Evolutionary conservation across 495 filamentous ascomycete species (phyloP), one percentile per base, ranked within the genome.

Genomic region (Xylaria sp.): DNA sequence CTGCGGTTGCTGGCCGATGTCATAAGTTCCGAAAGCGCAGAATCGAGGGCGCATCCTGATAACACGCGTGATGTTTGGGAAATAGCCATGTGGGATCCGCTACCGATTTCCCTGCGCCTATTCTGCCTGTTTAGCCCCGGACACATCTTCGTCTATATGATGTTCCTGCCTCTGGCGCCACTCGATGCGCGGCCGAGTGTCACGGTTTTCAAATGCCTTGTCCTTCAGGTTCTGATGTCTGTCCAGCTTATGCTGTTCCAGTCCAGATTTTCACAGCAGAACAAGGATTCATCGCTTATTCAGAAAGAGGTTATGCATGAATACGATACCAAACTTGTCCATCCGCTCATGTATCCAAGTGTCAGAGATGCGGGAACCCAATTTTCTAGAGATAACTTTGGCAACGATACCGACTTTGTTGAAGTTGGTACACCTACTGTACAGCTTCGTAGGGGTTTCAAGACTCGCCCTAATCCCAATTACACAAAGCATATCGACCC

Each of bases 271-370:
- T 87, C 87, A 5, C 95, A 95, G 77, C 94, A 98, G 75, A 86
- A 88, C 53, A 97, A 95, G 76, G 96, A 99, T 79, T 86, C 88
- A 1, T 85, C 89, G 0, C 82, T 98, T 35, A 92, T 98, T 63
- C 92, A 96, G 63, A 94, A 92, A 72, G 93, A 97, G 79, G 95
- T 99, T 8, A 82, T 98, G 82, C 90, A 93, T 77, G 96, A 99
- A 82, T 99, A 99, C 80, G 93, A 99, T 80, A 92, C 89, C 59
- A 98, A 98, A 85, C 97, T 89, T 72, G 96, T 99, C 2, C 93
- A 97, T 77, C 96, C 97, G 12, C 86, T 90, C n/a, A 88, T 97
- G 11, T 91, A 95, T 69, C 90, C 88, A 12, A 85, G 91, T 21
- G 90, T 93, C 75, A 89, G 96, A 71, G 93, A 98, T 77, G 94